A percentile compares a stretch with the other conserved stretches of the same genome.
Conservation (phyloP, 1,284 basidiomycete species). For the Athelia sp. region DNA sequence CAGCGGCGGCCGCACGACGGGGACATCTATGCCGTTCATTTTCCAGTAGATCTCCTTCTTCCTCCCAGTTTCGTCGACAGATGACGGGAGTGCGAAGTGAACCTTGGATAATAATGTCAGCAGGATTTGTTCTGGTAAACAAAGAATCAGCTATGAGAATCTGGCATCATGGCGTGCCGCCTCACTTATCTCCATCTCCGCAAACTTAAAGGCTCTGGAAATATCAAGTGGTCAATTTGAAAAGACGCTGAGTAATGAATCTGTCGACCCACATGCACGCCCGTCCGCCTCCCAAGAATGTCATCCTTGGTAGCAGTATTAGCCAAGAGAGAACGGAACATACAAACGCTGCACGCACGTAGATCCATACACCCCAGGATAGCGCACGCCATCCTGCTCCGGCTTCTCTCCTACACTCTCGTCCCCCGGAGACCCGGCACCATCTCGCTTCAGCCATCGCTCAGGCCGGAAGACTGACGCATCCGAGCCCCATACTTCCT, state of each 20-base stretch:
- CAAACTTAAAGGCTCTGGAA: constrained; percentile 28
- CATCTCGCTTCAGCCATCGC: constrained; percentile 13
- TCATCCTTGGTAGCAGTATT: constrained; percentile 23
- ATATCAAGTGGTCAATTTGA: constrained; percentile 3
- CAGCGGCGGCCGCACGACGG: constrained; percentile 28
- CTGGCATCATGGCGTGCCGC: too few relatives aligned
- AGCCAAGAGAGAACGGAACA: too few relatives aligned
- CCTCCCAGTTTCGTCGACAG: constrained; percentile 21
- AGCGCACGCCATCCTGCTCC: too few relatives aligned
- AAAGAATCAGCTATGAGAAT: too few relatives aligned
- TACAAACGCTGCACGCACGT: too few relatives aligned
- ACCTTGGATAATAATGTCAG: constrained; percentile 7
- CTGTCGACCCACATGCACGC: constrained; percentile 29
- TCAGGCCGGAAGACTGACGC: constrained; percentile 14
- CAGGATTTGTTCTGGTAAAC: too few relatives aligned
- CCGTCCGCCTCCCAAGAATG: constrained; percentile 30
- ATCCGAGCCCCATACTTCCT: constrained; percentile 15
- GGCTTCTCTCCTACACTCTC: too few relatives aligned
- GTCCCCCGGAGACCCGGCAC: constrained; percentile 28
- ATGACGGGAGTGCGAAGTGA: constrained; percentile 28
- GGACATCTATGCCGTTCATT: constrained; percentile 30
- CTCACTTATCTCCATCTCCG: constrained; percentile 28
- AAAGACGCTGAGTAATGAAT: background rate
- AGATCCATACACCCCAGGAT: too few relatives aligned
- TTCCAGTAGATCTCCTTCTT: constrained; percentile 32